Conservation (phyloP, 768 basidiomycete genomes). For the Serpula lacrymans region DNA sequence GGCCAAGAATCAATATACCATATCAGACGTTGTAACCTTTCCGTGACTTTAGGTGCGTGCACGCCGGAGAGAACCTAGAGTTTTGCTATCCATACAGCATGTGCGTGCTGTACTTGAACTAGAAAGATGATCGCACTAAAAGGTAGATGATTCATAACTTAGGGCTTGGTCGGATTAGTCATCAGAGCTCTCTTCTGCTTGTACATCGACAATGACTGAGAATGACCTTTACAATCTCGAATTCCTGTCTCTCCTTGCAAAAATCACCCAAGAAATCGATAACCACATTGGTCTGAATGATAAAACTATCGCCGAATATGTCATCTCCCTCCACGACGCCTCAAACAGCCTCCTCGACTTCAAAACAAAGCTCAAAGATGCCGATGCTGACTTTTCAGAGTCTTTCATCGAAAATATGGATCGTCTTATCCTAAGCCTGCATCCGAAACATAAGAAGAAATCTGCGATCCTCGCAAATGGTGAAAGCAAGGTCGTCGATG, state of each 20-base stretch:
- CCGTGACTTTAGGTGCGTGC: neutral
- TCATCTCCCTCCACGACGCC: constrained; percentile 85
- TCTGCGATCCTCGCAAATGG: constrained; percentile 36
- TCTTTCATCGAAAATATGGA: constrained; percentile 92
- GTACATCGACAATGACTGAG: constrained; percentile 50
- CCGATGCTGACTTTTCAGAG: constrained; percentile 83
- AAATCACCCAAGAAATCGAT: constrained; percentile 90
- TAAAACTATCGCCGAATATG: constrained; percentile 93
- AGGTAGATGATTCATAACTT: neutral
- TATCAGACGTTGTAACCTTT: constrained; percentile 7
- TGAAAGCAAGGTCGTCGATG: constrained; percentile 26
- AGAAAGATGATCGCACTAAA: neutral
- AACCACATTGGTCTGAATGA: constrained; percentile 85
- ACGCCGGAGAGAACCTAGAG: neutral
- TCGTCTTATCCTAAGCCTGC: constrained; percentile 89
- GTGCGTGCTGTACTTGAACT: neutral
- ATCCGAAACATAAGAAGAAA: constrained; percentile 91
- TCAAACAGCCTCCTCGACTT: constrained; percentile 78
- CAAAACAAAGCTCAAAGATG: constrained; percentile 72
- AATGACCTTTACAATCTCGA: constrained; percentile 90
- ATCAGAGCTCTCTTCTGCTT: constrained; percentile 4
- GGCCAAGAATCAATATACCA: no score
- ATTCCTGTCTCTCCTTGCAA: constrained; percentile 84
- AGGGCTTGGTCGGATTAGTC: neutral
- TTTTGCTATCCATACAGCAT: neutral